Evolutionary conservation across 2,329 filamentous ascomycete species (phyloP), one percentile per base, ranked within the genome.

Genomic region (Claviceps purpurea): DNA sequence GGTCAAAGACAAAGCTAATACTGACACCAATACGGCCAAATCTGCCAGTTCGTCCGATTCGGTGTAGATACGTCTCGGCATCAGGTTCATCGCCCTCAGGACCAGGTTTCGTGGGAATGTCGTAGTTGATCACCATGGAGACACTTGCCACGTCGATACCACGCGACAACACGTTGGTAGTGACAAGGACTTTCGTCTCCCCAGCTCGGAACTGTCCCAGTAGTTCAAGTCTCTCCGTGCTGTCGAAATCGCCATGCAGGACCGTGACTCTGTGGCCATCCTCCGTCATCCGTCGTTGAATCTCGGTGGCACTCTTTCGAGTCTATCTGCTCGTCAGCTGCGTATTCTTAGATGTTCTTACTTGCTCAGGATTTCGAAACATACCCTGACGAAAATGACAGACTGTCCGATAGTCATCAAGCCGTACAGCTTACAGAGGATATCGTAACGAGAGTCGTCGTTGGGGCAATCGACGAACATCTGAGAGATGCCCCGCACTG

Each of bases 101-200:
- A 10, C 54, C 51, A 8, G 54, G 54, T 63, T 85, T 84, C 74
- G 85, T 86, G 24, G 85, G 85, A 53, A 89, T 85, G 60, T 89
- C 85, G 70, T 98, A 98, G 74, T 98, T 98, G 75, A 98, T 89
- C 51, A 98, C 93, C 84, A 98, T 93, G 10, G 89, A 95, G 14
- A 98, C 93, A 30, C 71, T 94, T 69, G 65, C 97, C 73, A 82
- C 79, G 64, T 98, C 93, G 62, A 98, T 97, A 65, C 93, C 93
- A 64, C 93, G 89, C 8, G 93, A 87, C 54, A 98, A 79, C 40
- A 98, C 90, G 64, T 98, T 98, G 60, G 93, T 98, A 1, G 93
- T 94, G 64, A 98, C 96, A 56, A 98, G 83, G 8, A 98, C 93
- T 73, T 98, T 98, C 62, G 89, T 89, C 54, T 84, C 78, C 41